A percentile compares a stretch with the other conserved stretches of the same genome.
Evolutionary conservation across 345 rosid genomes (phyloP).

Genomic region (Bruguiera parviflora): DNA sequence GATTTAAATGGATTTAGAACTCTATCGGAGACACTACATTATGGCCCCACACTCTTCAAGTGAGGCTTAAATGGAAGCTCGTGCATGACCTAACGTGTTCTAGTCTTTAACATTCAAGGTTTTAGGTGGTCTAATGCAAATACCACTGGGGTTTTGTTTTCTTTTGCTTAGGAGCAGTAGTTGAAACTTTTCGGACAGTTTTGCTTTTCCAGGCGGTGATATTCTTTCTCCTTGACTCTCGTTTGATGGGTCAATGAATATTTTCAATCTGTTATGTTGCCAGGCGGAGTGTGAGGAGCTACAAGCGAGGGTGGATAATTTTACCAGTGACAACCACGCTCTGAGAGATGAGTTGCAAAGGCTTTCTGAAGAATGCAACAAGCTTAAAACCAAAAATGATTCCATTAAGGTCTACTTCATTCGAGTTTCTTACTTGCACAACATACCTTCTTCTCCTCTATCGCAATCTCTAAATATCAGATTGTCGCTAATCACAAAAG

Average conservation of each 20-base stretch:
- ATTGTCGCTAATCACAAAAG: not conserved
- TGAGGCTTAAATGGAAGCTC: too few species aligned
- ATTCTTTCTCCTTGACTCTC: not conserved
- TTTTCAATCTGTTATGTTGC: not conserved
- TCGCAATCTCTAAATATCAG: not conserved
- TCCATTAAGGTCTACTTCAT: conserved; percentile 58
- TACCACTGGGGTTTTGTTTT: too few species aligned
- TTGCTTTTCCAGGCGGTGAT: not conserved
- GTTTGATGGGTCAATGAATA: not conserved
- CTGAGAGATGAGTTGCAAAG: conserved; percentile 78
- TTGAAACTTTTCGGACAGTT: not conserved
- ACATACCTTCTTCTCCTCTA: not conserved
- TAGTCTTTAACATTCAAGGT: too few species aligned
- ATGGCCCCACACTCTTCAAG: too few species aligned
- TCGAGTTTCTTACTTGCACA: not conserved
- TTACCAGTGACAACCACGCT: conserved; percentile 55
- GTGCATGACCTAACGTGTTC: too few species aligned
- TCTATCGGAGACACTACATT: too few species aligned
- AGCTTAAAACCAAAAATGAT: conserved; percentile 74
- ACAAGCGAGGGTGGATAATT: conserved; percentile 66
- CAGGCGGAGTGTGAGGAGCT: conserved; percentile 96
- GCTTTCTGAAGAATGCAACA: conserved; percentile 80
- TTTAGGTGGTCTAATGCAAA: too few species aligned
- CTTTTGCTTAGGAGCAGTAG: too few species aligned
- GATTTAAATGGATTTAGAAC: too few species aligned